These are phyloP conservation scores for Geotrichum histeridarum DNA, from an alignment of 1,139 yeast genomes.

Conservation along the genomic window DNA sequence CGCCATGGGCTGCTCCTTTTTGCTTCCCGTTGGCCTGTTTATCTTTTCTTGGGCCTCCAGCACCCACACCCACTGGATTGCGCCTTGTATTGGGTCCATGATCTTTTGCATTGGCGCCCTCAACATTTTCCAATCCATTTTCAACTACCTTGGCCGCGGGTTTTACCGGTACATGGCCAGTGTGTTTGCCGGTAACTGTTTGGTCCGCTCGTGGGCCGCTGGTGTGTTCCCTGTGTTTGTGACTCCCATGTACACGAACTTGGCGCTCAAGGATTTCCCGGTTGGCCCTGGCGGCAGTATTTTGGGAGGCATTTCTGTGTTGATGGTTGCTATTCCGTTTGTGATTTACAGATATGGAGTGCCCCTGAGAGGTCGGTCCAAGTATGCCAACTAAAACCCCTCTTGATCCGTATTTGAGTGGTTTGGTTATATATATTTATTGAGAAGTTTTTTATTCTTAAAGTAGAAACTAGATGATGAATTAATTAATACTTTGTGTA, in stretches of 20 bases:
- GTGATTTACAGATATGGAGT: slow-evolving; percentile 55
- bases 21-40: slow-evolving; percentile 62
- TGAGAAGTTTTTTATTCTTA: no score
- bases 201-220: slow-evolving; percentile 48
- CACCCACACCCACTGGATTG: slow-evolving; percentile 65
- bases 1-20: slow-evolving; percentile 50
- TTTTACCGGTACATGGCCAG: slow-evolving; percentile 68
- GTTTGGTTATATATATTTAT: no score
- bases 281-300: slow-evolving; percentile 55
- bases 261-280: slow-evolving; percentile 45
- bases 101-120: slow-evolving; percentile 74
- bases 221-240: slow-evolving; percentile 57
- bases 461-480: no score
- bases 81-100: slow-evolving; percentile 66
- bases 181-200: slow-evolving; percentile 51
- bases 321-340: slow-evolving; percentile 48
- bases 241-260: slow-evolving; percentile 43
- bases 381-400: slow-evolving; percentile 29
- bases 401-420: no score
- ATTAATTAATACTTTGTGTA: no score
- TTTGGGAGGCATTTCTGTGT: slow-evolving; percentile 43
- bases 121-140: slow-evolving; percentile 64
- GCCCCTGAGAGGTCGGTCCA: slow-evolving; percentile 41
- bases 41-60: slow-evolving; percentile 80
- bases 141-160: slow-evolving; percentile 64